A percentile compares a stretch with the other conserved stretches of the same genome.
These are phyloP conservation scores for Penicillium sp. DNA, from an alignment of 2,329 filamentous ascomycete species.

Conservation along the genomic window DNA sequence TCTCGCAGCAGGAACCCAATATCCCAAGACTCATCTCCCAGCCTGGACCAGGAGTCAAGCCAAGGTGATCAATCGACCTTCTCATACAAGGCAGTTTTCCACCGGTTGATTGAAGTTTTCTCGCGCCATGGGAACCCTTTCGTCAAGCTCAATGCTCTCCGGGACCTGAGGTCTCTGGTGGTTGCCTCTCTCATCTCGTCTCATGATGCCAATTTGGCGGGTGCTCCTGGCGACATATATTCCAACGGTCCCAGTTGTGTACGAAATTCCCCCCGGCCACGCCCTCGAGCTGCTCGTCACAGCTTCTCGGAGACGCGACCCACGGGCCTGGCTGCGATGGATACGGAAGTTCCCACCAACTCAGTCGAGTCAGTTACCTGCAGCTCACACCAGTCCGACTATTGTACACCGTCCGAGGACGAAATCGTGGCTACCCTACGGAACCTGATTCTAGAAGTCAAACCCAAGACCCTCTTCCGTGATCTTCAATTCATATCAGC, in stretches of 20 bases:
- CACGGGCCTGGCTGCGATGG: conserved; percentile 17
- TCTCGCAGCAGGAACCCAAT: conserved; percentile 8
- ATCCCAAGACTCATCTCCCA: conserved; percentile 13
- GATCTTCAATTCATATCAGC: conserved; percentile 74
- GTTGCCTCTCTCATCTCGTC: conserved; percentile 71
- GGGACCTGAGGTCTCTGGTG: conserved; percentile 82
- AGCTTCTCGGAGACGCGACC: conserved; percentile 38
- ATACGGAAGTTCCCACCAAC: conserved; percentile 27
- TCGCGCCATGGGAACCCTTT: conserved; percentile 87
- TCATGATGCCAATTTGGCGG: conserved; percentile 40
- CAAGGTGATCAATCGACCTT: conserved; percentile 56
- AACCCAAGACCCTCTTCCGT: conserved; percentile 80
- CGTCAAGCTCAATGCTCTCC: conserved; percentile 79
- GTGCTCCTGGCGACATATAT: not conserved
- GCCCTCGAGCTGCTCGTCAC: conserved; percentile 28
- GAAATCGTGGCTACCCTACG: conserved; percentile 68
- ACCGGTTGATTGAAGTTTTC: conserved; percentile 80
- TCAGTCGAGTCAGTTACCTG: conserved; percentile 36
- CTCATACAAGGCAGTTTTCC: conserved; percentile 79
- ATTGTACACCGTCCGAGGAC: conserved; percentile 62
- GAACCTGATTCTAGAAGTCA: conserved; percentile 68
- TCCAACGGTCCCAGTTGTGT: conserved; percentile 3
- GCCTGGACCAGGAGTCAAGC: conserved; percentile 22
- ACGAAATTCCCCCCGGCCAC: conserved; percentile 3
- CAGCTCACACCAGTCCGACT: conserved; percentile 46